Evolutionary conservation across 106 monocot genomes (phyloP).

Genomic region (Iris macrosiphon): DNA sequence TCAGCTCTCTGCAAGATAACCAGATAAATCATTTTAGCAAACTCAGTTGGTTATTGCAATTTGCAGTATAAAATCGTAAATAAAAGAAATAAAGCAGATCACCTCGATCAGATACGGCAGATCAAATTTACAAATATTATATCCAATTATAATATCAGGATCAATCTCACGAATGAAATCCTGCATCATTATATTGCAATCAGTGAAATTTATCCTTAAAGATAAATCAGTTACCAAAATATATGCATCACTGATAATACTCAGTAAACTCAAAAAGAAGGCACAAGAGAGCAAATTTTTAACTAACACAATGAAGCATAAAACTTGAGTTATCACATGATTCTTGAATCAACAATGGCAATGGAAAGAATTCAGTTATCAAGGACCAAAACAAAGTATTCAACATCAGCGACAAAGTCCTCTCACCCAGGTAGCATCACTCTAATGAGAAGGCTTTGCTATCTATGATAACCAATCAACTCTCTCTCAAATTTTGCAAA

Average conservation of each 20-base stretch:
- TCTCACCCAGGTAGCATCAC: no score
- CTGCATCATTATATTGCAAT: constrained; percentile 32
- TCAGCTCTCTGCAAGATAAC: constrained; percentile 75
- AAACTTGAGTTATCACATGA: no score
- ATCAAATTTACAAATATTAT: constrained; percentile 99
- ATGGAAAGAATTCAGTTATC: no score
- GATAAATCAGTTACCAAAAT: background rate
- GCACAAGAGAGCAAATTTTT: no score
- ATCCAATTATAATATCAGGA: constrained; percentile 97
- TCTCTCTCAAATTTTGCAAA: no score
- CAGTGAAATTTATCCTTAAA: background rate
- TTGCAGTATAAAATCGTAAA: background rate
- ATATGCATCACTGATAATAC: no score
- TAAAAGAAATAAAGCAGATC: background rate
- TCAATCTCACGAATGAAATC: constrained; percentile 95
- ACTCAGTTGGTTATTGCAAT: background rate
- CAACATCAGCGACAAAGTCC: no score
- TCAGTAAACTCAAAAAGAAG: no score
- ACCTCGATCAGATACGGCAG: constrained; percentile 98
- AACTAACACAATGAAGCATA: no score
- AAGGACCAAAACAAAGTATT: no score
- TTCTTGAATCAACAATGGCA: background rate
- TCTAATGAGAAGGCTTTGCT: no score
- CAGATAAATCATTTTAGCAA: background rate
- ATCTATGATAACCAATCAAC: no score